A percentile compares a stretch with the other conserved stretches of the same genome.
phyloP scores from a whole-genome alignment of 345 rosid species.

The Murraya paniculata region DNA sequence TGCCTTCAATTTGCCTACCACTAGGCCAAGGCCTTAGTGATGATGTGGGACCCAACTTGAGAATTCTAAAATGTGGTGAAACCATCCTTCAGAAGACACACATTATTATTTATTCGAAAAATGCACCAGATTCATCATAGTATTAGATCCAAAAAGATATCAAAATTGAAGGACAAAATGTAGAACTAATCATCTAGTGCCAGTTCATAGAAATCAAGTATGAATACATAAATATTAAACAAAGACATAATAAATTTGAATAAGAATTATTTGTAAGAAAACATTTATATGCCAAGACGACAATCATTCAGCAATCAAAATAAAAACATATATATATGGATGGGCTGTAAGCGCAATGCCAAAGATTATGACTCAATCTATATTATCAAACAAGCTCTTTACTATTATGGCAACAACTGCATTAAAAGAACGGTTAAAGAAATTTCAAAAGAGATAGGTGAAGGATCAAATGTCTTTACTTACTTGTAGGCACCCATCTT shows the following conservation, averaged over 20 bases:
- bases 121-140: neutral
- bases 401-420: neutral
- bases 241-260: neutral
- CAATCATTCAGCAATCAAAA: neutral
- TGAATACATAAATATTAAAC: neutral
- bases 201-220: neutral
- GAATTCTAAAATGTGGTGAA: neutral
- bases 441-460: neutral
- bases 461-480: constrained; percentile 2
- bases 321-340: neutral
- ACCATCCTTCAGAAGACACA: neutral
- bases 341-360: neutral
- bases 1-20: no score
- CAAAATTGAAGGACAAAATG: neutral
- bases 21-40: no score
- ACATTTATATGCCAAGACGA: neutral
- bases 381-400: neutral
- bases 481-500: constrained; percentile 97
- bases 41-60: neutral
- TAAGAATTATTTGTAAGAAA: neutral
- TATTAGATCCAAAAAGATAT: neutral
- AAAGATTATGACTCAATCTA: neutral
- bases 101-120: neutral
- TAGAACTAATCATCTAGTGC: neutral
- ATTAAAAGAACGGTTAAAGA: neutral